Conservation (phyloP, 2,329 filamentous ascomycete species). For the Sporothrix brunneoviolacea region DNA sequence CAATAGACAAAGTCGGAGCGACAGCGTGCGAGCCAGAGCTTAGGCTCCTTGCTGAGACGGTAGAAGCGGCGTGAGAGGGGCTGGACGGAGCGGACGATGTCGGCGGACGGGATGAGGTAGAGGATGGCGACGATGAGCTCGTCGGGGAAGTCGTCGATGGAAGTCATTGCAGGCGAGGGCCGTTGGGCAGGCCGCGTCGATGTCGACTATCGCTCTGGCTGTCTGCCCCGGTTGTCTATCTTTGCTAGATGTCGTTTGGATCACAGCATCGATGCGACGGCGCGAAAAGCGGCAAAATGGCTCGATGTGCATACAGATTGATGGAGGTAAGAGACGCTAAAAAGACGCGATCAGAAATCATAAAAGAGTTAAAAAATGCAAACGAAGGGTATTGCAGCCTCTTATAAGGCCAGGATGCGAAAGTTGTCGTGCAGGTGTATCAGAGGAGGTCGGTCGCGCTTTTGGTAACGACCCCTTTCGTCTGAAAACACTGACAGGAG, state of each 20-base stretch:
- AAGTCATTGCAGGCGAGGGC: slow-evolving; percentile 22
- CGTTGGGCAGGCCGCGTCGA: background rate
- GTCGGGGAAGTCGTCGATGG: slow-evolving; percentile 57
- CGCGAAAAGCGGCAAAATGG: too few species aligned
- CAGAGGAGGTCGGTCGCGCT: too few species aligned
- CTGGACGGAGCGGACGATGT: slow-evolving; percentile 43
- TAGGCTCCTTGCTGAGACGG: slow-evolving; percentile 59
- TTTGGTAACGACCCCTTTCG: too few species aligned
- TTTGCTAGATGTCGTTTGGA: background rate
- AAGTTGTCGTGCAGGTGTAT: too few species aligned
- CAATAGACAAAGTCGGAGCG: slow-evolving; percentile 64
- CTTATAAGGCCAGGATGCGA: too few species aligned
- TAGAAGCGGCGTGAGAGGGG: slow-evolving; percentile 57
- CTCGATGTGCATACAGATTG: too few species aligned
- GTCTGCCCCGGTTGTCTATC: background rate
- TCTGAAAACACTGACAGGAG: too few species aligned
- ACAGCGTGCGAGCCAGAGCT: slow-evolving; percentile 79
- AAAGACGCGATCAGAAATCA: too few species aligned
- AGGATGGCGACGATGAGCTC: slow-evolving; percentile 81
- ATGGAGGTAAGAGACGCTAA: too few species aligned
- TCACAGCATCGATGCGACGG: too few species aligned
- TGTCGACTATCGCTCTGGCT: background rate
- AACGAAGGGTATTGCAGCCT: too few species aligned
- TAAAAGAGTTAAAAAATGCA: too few species aligned
- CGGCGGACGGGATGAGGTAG: slow-evolving; percentile 50